These are phyloP conservation scores for Aspergillus clavatus DNA, from an alignment of 2,329 filamentous ascomycete species.

Conservation along the genomic window DNA sequence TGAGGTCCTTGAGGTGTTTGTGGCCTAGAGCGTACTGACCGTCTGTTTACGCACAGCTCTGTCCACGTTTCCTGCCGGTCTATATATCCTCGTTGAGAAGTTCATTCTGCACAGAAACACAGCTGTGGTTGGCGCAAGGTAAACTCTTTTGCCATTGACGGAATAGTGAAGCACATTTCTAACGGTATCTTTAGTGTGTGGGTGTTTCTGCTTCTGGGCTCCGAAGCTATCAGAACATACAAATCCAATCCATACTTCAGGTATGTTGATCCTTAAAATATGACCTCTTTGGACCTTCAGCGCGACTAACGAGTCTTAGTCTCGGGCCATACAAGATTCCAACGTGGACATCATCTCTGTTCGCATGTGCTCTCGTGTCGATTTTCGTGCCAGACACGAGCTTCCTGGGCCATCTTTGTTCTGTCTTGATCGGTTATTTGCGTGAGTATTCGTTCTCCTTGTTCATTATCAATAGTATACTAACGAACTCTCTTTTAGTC, in stretches of 20 bases:
- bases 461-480: background rate
- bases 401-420: slow-evolving; percentile 80
- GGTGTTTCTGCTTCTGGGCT: slow-evolving; percentile 81
- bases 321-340: slow-evolving; percentile 68
- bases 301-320: slow-evolving; percentile 26
- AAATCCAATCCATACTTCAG: slow-evolving; percentile 72
- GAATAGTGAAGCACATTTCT: slow-evolving; percentile 5
- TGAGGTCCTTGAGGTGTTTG: background rate
- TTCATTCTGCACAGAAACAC: slow-evolving; percentile 67
- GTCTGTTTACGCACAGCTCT: slow-evolving; percentile 50
- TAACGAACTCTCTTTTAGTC: slow-evolving; percentile 46
- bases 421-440: slow-evolving; percentile 76
- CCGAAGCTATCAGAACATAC: slow-evolving; percentile 82
- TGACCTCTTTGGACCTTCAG: background rate
- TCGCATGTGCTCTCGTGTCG: slow-evolving; percentile 67
- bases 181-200: slow-evolving; percentile 60
- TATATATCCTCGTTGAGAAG: slow-evolving; percentile 77
- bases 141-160: slow-evolving; percentile 22
- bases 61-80: slow-evolving; percentile 72
- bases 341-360: slow-evolving; percentile 86
- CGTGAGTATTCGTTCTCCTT: slow-evolving; percentile 52
- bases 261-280: slow-evolving; percentile 29
- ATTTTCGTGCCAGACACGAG: slow-evolving; percentile 77
- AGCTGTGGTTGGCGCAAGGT: slow-evolving; percentile 78
- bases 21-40: slow-evolving; percentile 15